Evolutionary conservation across 2,329 filamentous ascomycete species (phyloP), one percentile per base, ranked within the genome.

Genomic region (Aspergillus hortae): DNA sequence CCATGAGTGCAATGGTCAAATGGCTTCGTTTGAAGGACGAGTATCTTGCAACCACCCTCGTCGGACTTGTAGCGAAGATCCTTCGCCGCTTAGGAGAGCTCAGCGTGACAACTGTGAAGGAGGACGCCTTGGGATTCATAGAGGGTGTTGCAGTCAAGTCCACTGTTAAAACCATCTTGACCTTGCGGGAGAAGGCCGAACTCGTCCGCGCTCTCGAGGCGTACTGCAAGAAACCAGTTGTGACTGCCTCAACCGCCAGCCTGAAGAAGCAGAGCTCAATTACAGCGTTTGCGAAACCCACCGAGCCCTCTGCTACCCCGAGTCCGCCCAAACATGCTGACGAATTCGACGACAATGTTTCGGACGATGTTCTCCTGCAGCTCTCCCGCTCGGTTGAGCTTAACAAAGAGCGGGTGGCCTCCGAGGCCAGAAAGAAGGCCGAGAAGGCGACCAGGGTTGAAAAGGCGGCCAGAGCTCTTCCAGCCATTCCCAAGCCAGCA

Each of bases 11-110:
- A 14, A 86, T 96, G 72, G 86, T 88, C 35, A 90, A 88, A 67
- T 96, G 95, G 90, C 81, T 99, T 49, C 85, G 94, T 52, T 80
- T 99, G 4, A 88, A 92, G 56, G 94, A 99, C 68, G 81, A 85
- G 50, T 96, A 91, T 71, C 81, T 99, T 6, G 86, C 94, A 33
- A 85, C 82, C 54, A 90, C 90, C 36, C 86, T 92, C 12, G 90
- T 95, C 45, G 86, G 85, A 25, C 81, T 97, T 25, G 83, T 96
- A 30, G 84, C 86, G 61, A 95, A 95, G 68, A 85, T 99, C 53
- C 80, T 99, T 33, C 82, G 83, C 12, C 86, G 90, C 19, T 77
- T 99, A n/a, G 84, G 86, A 38, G 87, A 92, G 59, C 87, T 89
- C 46, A 80, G 83, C 48, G 84, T 96, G 60, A 84, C 69, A 17